These are phyloP conservation scores for Salisapilia sapeloensis DNA, from an alignment of 352 stramenopile species.

Conservation along the genomic window DNA sequence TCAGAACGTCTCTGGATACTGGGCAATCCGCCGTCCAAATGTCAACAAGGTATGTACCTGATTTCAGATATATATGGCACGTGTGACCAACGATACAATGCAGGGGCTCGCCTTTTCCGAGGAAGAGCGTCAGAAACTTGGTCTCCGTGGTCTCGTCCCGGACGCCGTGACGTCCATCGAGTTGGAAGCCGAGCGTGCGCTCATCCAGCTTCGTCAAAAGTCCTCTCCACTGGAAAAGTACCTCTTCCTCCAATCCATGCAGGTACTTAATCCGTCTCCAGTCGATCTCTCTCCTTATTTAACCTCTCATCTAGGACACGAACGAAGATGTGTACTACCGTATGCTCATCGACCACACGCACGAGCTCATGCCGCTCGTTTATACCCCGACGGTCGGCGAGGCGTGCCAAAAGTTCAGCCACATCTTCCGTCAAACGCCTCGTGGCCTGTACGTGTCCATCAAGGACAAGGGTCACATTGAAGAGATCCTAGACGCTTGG, in stretches of 20 bases:
- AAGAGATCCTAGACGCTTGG: constrained; percentile 90
- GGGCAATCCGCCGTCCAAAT: constrained; percentile 68
- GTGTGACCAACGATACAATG: background rate
- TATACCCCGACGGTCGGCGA: constrained; percentile 96
- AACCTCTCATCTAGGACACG: constrained; percentile 31
- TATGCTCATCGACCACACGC: constrained; percentile 77
- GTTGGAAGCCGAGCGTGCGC: constrained; percentile 76
- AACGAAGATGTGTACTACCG: constrained; percentile 88
- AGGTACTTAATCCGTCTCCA: constrained; percentile 12
- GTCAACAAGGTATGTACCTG: constrained; percentile 73
- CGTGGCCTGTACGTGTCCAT: constrained; percentile 86
- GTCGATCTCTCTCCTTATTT: no score
- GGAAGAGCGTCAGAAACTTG: constrained; percentile 75
- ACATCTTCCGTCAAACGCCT: constrained; percentile 80
- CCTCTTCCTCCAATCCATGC: constrained; percentile 82
- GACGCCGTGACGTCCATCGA: constrained; percentile 64
- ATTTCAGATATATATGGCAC: background rate
- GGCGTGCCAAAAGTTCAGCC: constrained; percentile 80
- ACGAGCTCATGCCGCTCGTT: constrained; percentile 91
- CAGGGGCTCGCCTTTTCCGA: constrained; percentile 82
- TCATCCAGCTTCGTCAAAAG: constrained; percentile 57
- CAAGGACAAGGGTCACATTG: constrained; percentile 66
- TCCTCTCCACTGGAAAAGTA: constrained; percentile 86
- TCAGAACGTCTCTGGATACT: no score
- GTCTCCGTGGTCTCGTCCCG: constrained; percentile 85